Conservation (phyloP, 345 rosid genomes). For the Melaleuca quinquenervia region DNA sequence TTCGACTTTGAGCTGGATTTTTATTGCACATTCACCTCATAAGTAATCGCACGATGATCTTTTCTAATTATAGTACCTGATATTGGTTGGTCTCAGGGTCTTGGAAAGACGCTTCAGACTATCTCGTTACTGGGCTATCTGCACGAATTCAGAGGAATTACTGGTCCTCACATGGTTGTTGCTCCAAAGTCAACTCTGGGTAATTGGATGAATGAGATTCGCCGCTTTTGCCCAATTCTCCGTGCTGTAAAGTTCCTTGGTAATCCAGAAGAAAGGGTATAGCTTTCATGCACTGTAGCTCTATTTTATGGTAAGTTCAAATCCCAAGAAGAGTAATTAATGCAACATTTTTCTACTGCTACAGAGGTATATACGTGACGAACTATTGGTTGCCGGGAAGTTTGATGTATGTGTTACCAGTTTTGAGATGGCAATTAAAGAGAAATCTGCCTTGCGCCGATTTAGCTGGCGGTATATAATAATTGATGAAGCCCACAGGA, state of each 20-base stretch:
- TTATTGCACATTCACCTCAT: background rate
- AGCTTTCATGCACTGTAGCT: background rate
- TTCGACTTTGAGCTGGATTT: background rate
- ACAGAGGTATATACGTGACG: slow-evolving; percentile 90
- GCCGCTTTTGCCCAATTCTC: slow-evolving; percentile 82
- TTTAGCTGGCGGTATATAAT: slow-evolving; percentile 98
- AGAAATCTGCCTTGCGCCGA: slow-evolving; percentile 78
- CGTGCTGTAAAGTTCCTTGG: slow-evolving; percentile 97
- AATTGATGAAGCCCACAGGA: slow-evolving; percentile 97
- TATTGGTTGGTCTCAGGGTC: slow-evolving; percentile 40
- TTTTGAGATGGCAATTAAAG: slow-evolving; percentile 99
- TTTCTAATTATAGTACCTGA: background rate
- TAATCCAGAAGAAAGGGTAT: slow-evolving; percentile 96
- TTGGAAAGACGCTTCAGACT: slow-evolving; percentile 97
- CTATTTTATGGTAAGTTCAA: background rate
- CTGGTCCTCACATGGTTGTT: slow-evolving; percentile 99
- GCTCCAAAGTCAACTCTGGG: slow-evolving; percentile 99
- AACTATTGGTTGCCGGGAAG: slow-evolving; percentile 89
- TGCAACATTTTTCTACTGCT: background rate
- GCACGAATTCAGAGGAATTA: slow-evolving; percentile 90
- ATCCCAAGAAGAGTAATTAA: background rate
- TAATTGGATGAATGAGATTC: slow-evolving; percentile 99
- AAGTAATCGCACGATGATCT: background rate
- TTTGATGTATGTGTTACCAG: slow-evolving; percentile 98
- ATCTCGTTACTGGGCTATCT: slow-evolving; percentile 89